A percentile compares a stretch with the other conserved stretches of the same genome.
These are phyloP conservation scores for Seiridium cupressi DNA, from an alignment of 2,329 filamentous ascomycete species.

Conservation along the genomic window DNA sequence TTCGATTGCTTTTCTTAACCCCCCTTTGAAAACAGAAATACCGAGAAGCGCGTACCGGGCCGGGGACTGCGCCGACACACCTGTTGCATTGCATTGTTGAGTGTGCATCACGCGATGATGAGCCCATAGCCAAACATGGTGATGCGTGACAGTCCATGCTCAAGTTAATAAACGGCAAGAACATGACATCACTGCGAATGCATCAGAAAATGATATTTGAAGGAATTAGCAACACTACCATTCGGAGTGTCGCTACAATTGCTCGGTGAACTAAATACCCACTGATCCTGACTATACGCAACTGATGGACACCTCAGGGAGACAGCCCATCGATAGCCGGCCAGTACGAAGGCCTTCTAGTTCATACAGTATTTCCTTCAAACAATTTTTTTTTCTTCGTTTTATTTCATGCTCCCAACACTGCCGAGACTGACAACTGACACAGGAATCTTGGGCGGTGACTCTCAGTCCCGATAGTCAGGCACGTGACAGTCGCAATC, in stretches of 20 bases:
- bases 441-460: not conserved
- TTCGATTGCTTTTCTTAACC: too few relatives aligned
- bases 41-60: too few relatives aligned
- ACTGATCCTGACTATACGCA: not conserved
- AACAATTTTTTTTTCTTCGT: slow-evolving; percentile 20
- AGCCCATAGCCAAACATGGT: too few relatives aligned
- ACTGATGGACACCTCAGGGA: slow-evolving; percentile 1
- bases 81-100: too few relatives aligned
- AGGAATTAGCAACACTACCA: not conserved
- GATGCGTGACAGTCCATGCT: too few relatives aligned
- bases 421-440: slow-evolving; percentile 16
- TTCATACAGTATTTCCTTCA: slow-evolving; percentile 22
- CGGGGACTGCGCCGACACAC: too few relatives aligned
- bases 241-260: not conserved
- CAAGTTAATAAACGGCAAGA: too few relatives aligned
- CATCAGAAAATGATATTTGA: not conserved
- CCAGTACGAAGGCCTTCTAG: slow-evolving; percentile 23
- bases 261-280: slow-evolving; percentile 1
- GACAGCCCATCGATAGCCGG: slow-evolving; percentile 7
- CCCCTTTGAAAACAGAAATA: too few relatives aligned
- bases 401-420: slow-evolving; percentile 13
- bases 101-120: too few relatives aligned
- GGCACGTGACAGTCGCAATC: not conserved
- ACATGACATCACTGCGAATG: too few relatives aligned
- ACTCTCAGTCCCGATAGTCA: not conserved